A percentile compares a stretch with the other conserved stretches of the same genome.
Evolutionary conservation across 1,284 basidiomycete species (phyloP).

Genomic region (Hymenochaete sp.): DNA sequence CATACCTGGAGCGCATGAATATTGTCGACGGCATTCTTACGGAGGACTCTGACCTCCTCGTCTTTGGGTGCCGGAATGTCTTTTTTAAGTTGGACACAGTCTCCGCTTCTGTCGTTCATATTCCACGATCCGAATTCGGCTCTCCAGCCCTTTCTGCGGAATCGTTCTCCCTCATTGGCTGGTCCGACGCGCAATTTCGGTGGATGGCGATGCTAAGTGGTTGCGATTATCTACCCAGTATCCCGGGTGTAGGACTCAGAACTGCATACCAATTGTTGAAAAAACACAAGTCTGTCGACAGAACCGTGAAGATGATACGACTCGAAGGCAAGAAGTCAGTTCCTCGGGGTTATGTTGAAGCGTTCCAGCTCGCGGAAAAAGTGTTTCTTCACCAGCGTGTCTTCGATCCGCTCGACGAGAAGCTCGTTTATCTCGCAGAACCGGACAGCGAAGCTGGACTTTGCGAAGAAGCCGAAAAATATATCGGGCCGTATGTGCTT

Average conservation of each 20-base stretch:
- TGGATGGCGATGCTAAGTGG: conserved; percentile 96
- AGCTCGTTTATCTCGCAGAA: conserved; percentile 63
- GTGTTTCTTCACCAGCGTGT: conserved; percentile 95
- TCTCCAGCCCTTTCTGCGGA: conserved; percentile 46
- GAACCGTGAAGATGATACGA: conserved; percentile 71
- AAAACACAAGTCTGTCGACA: conserved; percentile 82
- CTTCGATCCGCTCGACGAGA: conserved; percentile 65
- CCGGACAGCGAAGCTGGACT: conserved; percentile 30
- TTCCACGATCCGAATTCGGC: conserved; percentile 74
- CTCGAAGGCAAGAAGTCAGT: conserved; percentile 83
- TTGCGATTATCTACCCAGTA: conserved; percentile 94
- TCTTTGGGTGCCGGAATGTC: conserved; percentile 87
- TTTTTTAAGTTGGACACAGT: conserved; percentile 79
- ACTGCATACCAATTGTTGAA: conserved; percentile 82
- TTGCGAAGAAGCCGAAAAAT: conserved; percentile 40
- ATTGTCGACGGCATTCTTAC: conserved; percentile 91
- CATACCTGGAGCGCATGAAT: conserved; percentile 80
- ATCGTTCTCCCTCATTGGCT: conserved; percentile 76
- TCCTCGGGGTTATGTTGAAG: conserved; percentile 66
- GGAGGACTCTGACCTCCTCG: conserved; percentile 96
- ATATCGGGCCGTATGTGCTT: conserved; percentile 64
- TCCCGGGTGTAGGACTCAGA: conserved; percentile 91
- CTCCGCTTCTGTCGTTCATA: conserved; percentile 68
- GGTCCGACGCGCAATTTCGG: conserved; percentile 86
- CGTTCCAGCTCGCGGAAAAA: conserved; percentile 77